phyloP scores from a whole-genome alignment of 768 basidiomycete species.

The Leucosporidium creatinivorum region DNA sequence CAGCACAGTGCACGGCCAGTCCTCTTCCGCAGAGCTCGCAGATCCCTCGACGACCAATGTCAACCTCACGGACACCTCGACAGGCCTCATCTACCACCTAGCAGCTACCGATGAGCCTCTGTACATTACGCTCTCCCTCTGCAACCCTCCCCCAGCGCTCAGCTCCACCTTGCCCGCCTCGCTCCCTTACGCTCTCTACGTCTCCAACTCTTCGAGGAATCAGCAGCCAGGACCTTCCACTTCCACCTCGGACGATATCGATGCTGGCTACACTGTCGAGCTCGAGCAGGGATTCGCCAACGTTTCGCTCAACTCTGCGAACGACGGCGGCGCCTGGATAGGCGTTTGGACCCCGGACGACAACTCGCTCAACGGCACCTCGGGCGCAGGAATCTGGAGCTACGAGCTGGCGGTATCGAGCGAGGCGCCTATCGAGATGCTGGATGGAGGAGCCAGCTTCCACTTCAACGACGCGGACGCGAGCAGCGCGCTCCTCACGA shows the following conservation, averaged over 20 bases:
- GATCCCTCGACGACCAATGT: too few relatives aligned
- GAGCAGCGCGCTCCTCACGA: constrained; percentile 27
- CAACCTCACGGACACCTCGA: too few relatives aligned
- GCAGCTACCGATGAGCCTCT: background rate
- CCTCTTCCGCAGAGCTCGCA: too few relatives aligned
- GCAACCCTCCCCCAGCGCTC: constrained; percentile 5
- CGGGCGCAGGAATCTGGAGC: constrained; percentile 6
- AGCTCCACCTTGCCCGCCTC: constrained; percentile 1
- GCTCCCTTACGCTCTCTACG: constrained; percentile 15
- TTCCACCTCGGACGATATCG: background rate
- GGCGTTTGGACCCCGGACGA: constrained; percentile 21
- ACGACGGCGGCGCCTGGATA: constrained; percentile 16
- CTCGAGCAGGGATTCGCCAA: constrained; percentile 18
- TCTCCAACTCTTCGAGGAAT: constrained; percentile 4
- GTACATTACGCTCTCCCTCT: constrained; percentile 20
- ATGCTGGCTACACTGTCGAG: background rate
- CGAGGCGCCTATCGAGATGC: constrained; percentile 6
- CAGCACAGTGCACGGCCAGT: too few relatives aligned
- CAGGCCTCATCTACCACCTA: background rate
- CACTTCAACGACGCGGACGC: constrained; percentile 30
- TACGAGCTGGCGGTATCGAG: constrained; percentile 30
- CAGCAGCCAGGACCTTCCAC: background rate
- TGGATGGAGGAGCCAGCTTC: constrained; percentile 13
- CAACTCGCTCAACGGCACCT: background rate
- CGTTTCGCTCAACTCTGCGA: background rate